These are phyloP conservation scores for Dicorynia guianensis DNA, from an alignment of 306 rosid genomes.

Conservation along the genomic window DNA sequence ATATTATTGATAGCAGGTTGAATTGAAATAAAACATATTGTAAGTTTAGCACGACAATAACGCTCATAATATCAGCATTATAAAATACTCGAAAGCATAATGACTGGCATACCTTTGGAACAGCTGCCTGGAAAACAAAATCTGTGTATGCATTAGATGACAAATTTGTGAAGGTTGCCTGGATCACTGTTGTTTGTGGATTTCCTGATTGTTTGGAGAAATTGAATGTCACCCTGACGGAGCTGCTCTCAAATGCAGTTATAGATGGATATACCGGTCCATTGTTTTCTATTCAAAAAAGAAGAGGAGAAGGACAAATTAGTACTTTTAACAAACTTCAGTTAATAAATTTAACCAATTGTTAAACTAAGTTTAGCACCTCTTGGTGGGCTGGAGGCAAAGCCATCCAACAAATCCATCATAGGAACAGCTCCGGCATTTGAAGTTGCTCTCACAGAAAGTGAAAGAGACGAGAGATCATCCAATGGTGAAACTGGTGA, in stretches of 20 bases:
- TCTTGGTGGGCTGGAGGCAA: conserved; percentile 58
- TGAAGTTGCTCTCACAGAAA: conserved; percentile 58
- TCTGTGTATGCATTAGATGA: conserved; percentile 66
- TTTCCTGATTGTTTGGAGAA: conserved; percentile 85
- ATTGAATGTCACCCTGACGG: conserved; percentile 74
- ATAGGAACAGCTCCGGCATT: conserved; percentile 64
- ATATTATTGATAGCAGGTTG: conserved; percentile 13
- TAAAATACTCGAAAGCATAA: conserved; percentile 30
- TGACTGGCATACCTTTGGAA: conserved; percentile 81
- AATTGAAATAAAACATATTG: conserved; percentile 4
- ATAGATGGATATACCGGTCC: conserved; percentile 83
- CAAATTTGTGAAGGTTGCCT: conserved; percentile 81
- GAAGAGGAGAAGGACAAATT: conserved; percentile 36
- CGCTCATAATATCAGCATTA: conserved; percentile 24
- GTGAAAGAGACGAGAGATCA: conserved; percentile 71
- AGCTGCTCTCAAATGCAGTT: conserved; percentile 87
- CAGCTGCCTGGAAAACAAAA: conserved; percentile 98
- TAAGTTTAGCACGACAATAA: conserved; percentile 15
- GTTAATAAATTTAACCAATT: conserved; percentile 27
- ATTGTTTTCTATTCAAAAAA: conserved; percentile 63
- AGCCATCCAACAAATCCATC: conserved; percentile 83
- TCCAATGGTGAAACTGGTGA: conserved; percentile 64
- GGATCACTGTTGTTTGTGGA: conserved; percentile 78
- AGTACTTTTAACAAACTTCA: conserved; percentile 34
- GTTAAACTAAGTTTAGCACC: conserved; percentile 50